Base-by-base conservation (phyloP, 1,284 basidiomycete genomes). In the Singerocomus rubriflavus region DNA sequence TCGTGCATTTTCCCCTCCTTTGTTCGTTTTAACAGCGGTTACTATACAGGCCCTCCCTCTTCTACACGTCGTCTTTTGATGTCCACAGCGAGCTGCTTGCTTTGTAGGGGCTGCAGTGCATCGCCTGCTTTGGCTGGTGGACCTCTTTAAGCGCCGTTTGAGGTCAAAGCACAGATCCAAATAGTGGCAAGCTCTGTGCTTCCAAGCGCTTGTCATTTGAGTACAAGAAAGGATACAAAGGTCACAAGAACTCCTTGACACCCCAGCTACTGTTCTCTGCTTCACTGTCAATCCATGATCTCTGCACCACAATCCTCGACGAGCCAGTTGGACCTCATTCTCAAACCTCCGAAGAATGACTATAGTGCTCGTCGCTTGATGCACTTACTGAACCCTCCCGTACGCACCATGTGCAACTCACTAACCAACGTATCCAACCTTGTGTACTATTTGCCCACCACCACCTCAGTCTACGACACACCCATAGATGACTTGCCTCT, bases 171-270 rank as follows among this genome's bases (percentile, higher is more conserved):
- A 41, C 38, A 38, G 42, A 29, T 35, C 36, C 9, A 45, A 41
- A 39, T 33, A 17, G 40, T 50, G 46, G 43, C 32, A 41, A 34
- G 48, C 35, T 32, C 43, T 44, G 33, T 48, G 48, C 25, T 44
- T 35, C 47, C 49, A 55, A 53, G 38, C 27, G 49, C 30, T 36
- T 45, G 41, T 46, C 47, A 30, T 40, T 44, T 50, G 37, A 47
- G 36, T 46, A 38, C 17, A 36, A 39, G 34, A n/a, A 48, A 44
- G 21, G 21, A 50, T 64, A 66, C 45, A 66, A 70, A 61, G 44
- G 52, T 21, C 33, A 17, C 21, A 29, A 25, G 13, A 44, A 39
- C 36, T 29, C 41, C 35, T 42, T 34, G 14, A 27, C 36, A 37
- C 16, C 33, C 36, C 8, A 39, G 46, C 12, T 33, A 29, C n/a